Evolutionary conservation across 768 basidiomycete species (phyloP), one percentile per base, ranked within the genome.

Genomic region (Trametes villosa): DNA sequence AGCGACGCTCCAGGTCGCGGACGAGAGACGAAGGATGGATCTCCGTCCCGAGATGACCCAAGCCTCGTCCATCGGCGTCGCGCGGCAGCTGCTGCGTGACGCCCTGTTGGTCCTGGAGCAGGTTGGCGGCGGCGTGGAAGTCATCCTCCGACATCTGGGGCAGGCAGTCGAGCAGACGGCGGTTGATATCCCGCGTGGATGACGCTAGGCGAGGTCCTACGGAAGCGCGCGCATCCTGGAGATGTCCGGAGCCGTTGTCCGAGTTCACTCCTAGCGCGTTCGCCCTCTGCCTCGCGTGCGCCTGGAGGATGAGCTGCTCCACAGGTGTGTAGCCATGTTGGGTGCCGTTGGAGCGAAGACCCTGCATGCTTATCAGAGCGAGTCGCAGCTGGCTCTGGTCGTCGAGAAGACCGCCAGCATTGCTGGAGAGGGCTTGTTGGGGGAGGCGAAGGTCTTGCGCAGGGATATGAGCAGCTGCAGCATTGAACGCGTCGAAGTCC

Each of bases 241-340:
- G 48, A 12, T 27, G 60, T 1, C 22, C 26, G 13, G 48, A 60
- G 6, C 71, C 79, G 73, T 36, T 45, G 7, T 40, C 49, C 5
- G 29, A 33, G 9, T 66, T 82, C 65, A 70, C 81, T 38, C 29
- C 38, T 9, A 59, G 18, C 13, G 53, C 53, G 20, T 65, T 57
- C 22, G 66, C 66, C 11, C 42, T 48, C 22, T 70, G 69, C 4
- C 54, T 61, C 18, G 72, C 80, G 76, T 72, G 86, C 62, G 72
- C 85, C 56, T 80, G 86, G 68, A 91, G 81, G 50, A 90, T 84
- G 62, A 83, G 81, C 71, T 87, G 84, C 69, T 91, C 89, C 0
- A 88, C 78, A 2, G 86, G 77, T 0, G 89, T 91, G 63, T 85
- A 91, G 2, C 88, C 88, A 1, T 82, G 78, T 30, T 74, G 72